A percentile compares a stretch with the other conserved stretches of the same genome.
Conservation (phyloP, 345 rosid species). For the Camelina neglecta region DNA sequence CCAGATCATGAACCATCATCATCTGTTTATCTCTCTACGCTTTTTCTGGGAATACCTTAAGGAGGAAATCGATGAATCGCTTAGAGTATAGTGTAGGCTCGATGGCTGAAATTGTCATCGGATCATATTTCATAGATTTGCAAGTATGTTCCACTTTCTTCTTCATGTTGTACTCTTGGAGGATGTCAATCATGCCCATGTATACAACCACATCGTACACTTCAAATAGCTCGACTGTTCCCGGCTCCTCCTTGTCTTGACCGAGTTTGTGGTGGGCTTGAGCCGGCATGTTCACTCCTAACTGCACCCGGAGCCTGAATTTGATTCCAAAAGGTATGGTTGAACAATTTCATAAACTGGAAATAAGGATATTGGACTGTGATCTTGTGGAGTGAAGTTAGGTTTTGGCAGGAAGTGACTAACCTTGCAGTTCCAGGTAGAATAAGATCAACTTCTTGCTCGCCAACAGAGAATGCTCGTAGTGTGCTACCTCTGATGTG, state of each 20-base stretch:
- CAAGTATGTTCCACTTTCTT: constrained; percentile 71
- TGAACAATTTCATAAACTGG: background rate
- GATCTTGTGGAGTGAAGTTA: background rate
- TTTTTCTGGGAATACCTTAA: constrained; percentile 67
- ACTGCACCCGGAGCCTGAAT: constrained; percentile 83
- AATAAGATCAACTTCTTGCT: constrained; percentile 83
- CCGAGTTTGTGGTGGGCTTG: constrained; percentile 71
- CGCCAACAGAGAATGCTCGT: constrained; percentile 73
- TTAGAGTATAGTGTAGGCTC: constrained; percentile 76
- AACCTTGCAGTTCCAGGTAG: constrained; percentile 91
- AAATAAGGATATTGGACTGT: background rate
- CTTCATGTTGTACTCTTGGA: constrained; percentile 82
- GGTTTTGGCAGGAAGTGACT: constrained; percentile 10
- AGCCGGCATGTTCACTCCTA: constrained; percentile 99
- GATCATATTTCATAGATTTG: constrained; percentile 73
- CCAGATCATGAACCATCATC: constrained; percentile 32
- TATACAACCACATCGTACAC: constrained; percentile 88
- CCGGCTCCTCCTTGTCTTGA: constrained; percentile 51
- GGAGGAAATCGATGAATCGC: constrained; percentile 74
- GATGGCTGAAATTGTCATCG: constrained; percentile 66
- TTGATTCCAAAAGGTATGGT: background rate
- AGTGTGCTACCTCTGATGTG: constrained; percentile 85
- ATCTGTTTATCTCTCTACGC: constrained; percentile 29
- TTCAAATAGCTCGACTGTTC: constrained; percentile 74
- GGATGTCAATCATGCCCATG: constrained; percentile 90